phyloP scores from a whole-genome alignment of 352 stramenopile species.

The Phytopythium boreale region DNA sequence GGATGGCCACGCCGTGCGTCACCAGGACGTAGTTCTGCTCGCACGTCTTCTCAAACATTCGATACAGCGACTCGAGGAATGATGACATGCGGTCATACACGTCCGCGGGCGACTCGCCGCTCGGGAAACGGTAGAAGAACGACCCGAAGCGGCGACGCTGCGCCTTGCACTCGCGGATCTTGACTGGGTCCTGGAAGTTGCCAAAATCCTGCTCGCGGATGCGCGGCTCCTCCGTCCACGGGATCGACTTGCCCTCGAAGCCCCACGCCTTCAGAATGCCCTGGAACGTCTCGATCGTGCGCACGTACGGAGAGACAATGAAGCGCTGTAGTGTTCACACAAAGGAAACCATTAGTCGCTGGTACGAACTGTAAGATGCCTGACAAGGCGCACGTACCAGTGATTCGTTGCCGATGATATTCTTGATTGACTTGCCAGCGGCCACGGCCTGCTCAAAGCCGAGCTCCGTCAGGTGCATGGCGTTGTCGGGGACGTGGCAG shows the following conservation, averaged over 20 bases:
- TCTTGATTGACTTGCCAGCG: constrained; percentile 67
- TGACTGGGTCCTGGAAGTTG: constrained; percentile 85
- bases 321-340: constrained; percentile 47
- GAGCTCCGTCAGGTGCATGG: constrained; percentile 79
- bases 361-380: not conserved
- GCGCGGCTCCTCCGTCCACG: constrained; percentile 80
- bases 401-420: constrained; percentile 70
- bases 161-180: constrained; percentile 79
- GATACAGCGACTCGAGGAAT: constrained; percentile 86
- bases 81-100: constrained; percentile 88
- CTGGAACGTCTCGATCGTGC: constrained; percentile 88
- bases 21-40: constrained; percentile 87
- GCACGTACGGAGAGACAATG: constrained; percentile 82
- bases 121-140: constrained; percentile 90
- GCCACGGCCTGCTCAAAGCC: constrained; percentile 74
- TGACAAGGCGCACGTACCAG: constrained; percentile 36
- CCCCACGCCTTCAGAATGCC: constrained; percentile 73
- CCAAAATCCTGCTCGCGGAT: constrained; percentile 90
- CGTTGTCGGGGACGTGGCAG: constrained; percentile 70
- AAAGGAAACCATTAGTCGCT: constrained; percentile 5
- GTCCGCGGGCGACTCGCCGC: constrained; percentile 83
- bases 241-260: constrained; percentile 45
- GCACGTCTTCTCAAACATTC: constrained; percentile 75
- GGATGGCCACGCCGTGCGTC: constrained; percentile 84
- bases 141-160: constrained; percentile 75